These are phyloP conservation scores for Podila horticola DNA, from an alignment of 192 early-diverging fungal species.

Conservation along the genomic window DNA sequence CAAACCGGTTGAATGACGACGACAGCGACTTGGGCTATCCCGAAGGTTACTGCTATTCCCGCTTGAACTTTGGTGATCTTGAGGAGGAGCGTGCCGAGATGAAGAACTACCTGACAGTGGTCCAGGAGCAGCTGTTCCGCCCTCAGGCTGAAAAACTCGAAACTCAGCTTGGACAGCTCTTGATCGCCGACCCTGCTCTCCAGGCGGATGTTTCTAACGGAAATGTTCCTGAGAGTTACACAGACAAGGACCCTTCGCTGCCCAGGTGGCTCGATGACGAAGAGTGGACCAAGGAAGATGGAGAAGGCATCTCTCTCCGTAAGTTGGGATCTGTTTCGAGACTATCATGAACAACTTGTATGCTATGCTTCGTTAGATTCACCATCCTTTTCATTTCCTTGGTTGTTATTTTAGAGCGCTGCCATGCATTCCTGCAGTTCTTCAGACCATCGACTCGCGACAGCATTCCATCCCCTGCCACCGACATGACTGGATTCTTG, in stretches of 20 bases:
- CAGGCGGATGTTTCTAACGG: not conserved
- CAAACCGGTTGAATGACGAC: conserved; percentile 46
- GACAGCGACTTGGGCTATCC: conserved; percentile 38
- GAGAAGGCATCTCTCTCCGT: conserved; percentile 16
- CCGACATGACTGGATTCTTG: conserved; percentile 57
- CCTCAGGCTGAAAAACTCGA: conserved; percentile 51
- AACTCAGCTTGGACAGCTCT: conserved; percentile 27
- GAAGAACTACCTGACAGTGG: conserved; percentile 54
- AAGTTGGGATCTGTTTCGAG: not conserved
- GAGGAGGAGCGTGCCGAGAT: conserved; percentile 58
- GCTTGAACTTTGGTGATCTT: conserved; percentile 52
- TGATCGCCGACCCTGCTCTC: conserved; percentile 5
- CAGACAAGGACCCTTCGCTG: conserved; percentile 37
- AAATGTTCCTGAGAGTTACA: conserved; percentile 27
- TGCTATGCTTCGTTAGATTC: no score
- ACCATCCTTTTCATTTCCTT: no score
- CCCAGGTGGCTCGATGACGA: conserved; percentile 41
- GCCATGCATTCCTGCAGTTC: conserved; percentile 60
- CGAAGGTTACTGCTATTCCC: conserved; percentile 61
- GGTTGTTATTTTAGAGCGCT: conserved; percentile 44
- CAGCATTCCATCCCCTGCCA: conserved; percentile 20
- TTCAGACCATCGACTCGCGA: conserved; percentile 39
- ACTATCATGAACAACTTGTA: no score
- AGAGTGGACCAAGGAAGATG: conserved; percentile 1
- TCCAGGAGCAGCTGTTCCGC: conserved; percentile 58